Evolutionary conservation across 257 asterid species (phyloP).

Genomic region (Solanum megistacrolobum): DNA sequence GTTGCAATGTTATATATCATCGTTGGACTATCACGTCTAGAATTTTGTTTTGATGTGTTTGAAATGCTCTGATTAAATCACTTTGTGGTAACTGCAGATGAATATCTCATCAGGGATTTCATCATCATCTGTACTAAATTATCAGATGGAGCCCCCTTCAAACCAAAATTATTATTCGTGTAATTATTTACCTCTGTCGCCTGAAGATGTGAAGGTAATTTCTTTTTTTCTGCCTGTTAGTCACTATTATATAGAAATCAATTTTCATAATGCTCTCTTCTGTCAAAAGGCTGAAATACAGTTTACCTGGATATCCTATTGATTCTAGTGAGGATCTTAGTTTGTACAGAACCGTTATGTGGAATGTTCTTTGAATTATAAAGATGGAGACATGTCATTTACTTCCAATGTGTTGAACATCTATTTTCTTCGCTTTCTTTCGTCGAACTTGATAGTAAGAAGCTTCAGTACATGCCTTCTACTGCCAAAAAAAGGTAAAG

Average conservation of each 20-base stretch:
- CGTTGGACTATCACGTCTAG: background rate
- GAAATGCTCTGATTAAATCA: background rate
- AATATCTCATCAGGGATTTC: conserved; percentile 50
- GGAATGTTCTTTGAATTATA: background rate
- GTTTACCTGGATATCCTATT: background rate
- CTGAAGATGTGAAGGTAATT: conserved; percentile 68
- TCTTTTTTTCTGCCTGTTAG: background rate
- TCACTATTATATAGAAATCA: background rate
- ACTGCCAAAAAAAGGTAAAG: background rate
- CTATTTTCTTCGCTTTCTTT: background rate
- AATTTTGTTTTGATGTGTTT: background rate
- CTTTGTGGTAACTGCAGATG: conserved; percentile 30
- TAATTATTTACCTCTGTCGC: conserved; percentile 33
- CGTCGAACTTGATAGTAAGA: background rate
- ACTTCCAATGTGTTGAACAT: background rate
- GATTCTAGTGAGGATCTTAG: background rate
- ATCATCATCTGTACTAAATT: conserved; percentile 31
- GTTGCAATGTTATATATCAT: background rate
- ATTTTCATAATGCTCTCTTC: background rate
- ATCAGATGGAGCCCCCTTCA: conserved; percentile 98
- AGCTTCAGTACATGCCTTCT: background rate
- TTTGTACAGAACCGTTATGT: background rate
- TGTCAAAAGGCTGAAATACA: background rate
- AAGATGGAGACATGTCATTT: background rate
- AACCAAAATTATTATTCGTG: conserved; percentile 60